These are phyloP conservation scores for Phaeosphaeria sp. DNA, from an alignment of 2,329 filamentous ascomycete species.

Conservation along the genomic window DNA sequence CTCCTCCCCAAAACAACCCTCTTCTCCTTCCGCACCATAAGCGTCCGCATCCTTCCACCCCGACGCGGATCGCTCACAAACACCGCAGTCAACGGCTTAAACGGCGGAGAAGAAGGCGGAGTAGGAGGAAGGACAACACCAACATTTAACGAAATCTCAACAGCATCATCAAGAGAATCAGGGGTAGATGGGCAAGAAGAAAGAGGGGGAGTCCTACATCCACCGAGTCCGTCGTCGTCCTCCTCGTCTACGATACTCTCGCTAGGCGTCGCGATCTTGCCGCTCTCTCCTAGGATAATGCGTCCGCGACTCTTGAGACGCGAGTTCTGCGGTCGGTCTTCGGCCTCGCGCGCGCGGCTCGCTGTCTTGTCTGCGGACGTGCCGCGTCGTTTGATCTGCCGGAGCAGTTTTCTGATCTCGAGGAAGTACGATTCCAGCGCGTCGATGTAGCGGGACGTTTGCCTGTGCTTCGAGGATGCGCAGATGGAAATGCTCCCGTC, in stretches of 20 bases:
- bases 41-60: slow-evolving; percentile 24
- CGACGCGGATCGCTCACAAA: slow-evolving; percentile 36
- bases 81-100: slow-evolving; percentile 41
- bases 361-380: slow-evolving; percentile 61
- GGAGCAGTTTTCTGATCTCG: slow-evolving; percentile 84
- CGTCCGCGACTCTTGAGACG: slow-evolving; percentile 75
- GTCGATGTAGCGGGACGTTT: slow-evolving; percentile 89
- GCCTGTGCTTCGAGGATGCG: slow-evolving; percentile 89
- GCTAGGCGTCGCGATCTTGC: slow-evolving; percentile 57
- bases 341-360: slow-evolving; percentile 67
- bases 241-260: slow-evolving; percentile 77
- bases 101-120: slow-evolving; percentile 45
- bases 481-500: slow-evolving; percentile 90
- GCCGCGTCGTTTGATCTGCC: slow-evolving; percentile 68
- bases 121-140: slow-evolving; percentile 34
- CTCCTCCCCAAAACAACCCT: slow-evolving; percentile 24
- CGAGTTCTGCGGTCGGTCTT: slow-evolving; percentile 56
- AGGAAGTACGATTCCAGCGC: slow-evolving; percentile 88
- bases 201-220: slow-evolving; percentile 68
- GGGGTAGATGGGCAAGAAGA: slow-evolving; percentile 26
- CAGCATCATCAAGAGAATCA: slow-evolving; percentile 15
- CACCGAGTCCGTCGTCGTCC: slow-evolving; percentile 88
- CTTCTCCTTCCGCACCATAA: slow-evolving; percentile 22
- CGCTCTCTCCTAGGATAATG: slow-evolving; percentile 69
- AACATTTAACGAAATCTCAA: slow-evolving; percentile 19